Evolutionary conservation across 2,329 filamentous ascomycete species (phyloP), one percentile per base, ranked within the genome.

Genomic region (Orbilia javanica): DNA sequence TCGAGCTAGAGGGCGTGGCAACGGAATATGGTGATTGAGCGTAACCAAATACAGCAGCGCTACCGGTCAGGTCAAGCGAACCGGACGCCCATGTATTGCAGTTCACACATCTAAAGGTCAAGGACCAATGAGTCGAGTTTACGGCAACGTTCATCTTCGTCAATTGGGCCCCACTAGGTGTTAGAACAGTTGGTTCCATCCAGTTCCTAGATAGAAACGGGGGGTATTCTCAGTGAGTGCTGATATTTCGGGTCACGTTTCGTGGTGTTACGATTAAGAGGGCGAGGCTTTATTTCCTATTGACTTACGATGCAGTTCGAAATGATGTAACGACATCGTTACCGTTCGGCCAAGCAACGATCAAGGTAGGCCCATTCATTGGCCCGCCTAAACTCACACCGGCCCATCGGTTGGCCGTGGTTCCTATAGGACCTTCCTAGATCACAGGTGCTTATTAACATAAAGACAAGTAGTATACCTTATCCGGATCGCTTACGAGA

Each of bases 51-150:
- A 84, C 80, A 42, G 81, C 80, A 3, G 68, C 80, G 27, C 79
- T 79, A 22, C 75, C 80, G 18, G 82, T 78, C 36, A 81, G 71
- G 8, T 81, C 80, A 57, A 85, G 81, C 11, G 81, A 79, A 68
- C 85, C 84, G 4, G 82, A 82, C 85, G 80, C 87, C 87, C 88
- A 90, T 18, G 82, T 82, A 70, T 86, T 82, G 70, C 86, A 87
- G 10, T 84, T 83, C 53, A 84, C 82, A 80, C 87, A 89, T 42
- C 88, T 84, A 82, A 88, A 89, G 0, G 87, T 89, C 79, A 87
- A 87, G 1, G 86, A 86, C 81, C 85, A 86, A 79, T 88, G 86
- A 0, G 87, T 88, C 77, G 82, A 83, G 83, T 88, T 88, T 73
- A 87, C 82, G 25, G 86, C 87, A 0, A 87, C 88, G 27, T 87